Evolutionary conservation across 306 rosid genomes (phyloP), one percentile per base, ranked within the genome.

Genomic region (Nissolia schottii): DNA sequence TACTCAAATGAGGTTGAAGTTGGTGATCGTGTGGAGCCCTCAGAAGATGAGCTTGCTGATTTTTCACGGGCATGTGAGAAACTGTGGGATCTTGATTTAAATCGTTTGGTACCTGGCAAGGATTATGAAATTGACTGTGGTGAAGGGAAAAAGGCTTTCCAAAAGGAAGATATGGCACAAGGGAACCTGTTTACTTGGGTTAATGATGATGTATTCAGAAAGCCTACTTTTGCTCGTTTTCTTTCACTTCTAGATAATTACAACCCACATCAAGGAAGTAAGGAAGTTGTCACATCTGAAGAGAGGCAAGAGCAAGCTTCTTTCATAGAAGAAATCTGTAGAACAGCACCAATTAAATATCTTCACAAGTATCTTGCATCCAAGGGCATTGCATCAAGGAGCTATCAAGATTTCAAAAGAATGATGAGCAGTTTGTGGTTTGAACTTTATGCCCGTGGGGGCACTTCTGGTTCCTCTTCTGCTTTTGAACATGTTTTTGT

Each of bases 401-500:
- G 82, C 75, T 83, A 19, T 55, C 92, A 89, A 78, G 96, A 89
- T 28, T 91, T 91, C 72, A 94, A 94, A 78, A 59, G 82, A 82
- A 59, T 37, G 77, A 16, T 93, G 84, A 78, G 75, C 46, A 66
- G 73, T 76, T 78, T 91, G 67, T 94, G 98, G 97, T 94, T 94
- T 62, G 96, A 94, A 31, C 97, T 94, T 77, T 94, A 91, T 74
- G 83, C 85, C 62, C 94, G 98, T n/a, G 82, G 95, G 35, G 97
- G 97, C 48, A 79, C 97, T 18, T 89, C 88, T 59, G 87, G 86
- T 67, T 94, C 90, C 68, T 94, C 98, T 61, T 94, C 98, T 51
- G 94, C 98, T 77, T 94, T 94, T 67, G 98, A 94, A 56, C 98
- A 93, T 74, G 98, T 93, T 64, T 89, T 93, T 81, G 96, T 93